Evolutionary conservation across 2,329 filamentous ascomycete species (phyloP).

Genomic region (Celoporthe dispersa): DNA sequence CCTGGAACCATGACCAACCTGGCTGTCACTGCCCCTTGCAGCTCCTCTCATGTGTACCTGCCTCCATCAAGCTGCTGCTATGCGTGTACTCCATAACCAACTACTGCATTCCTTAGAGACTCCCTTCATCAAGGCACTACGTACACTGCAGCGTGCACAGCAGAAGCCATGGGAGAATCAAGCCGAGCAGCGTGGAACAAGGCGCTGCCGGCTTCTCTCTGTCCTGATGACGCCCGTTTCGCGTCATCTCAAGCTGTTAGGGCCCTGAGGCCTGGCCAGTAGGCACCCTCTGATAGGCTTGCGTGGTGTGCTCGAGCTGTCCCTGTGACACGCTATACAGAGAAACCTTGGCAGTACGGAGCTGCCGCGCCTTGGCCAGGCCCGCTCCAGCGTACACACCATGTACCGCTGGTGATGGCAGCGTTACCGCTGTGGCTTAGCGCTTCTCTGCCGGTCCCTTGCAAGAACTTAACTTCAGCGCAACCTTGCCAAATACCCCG

Average conservation of each 20-base stretch:
- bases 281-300: background rate
- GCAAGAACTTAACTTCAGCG: background rate
- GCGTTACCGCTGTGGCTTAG: background rate
- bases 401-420: background rate
- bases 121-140: background rate
- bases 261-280: background rate
- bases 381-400: background rate
- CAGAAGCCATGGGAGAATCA: background rate
- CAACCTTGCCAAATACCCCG: background rate
- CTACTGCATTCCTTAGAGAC: too few relatives aligned
- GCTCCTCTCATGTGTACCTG: background rate
- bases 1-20: background rate
- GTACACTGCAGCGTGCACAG: too few relatives aligned
- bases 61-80: background rate
- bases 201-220: background rate
- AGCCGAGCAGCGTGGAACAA: background rate
- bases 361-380: background rate
- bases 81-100: too few relatives aligned
- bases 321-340: slow-evolving; percentile 4
- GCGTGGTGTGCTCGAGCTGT: background rate
- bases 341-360: background rate
- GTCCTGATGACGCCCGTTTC: slow-evolving; percentile 1
- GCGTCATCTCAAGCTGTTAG: slow-evolving; percentile 2
- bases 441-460: background rate
- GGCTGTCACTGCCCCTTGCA: background rate